Percentiles rank a stretch among this genome's conserved stretches.
phyloP scores from a whole-genome alignment of 1,284 basidiomycete genomes.

The Papiliotrema terrestris region DNA sequence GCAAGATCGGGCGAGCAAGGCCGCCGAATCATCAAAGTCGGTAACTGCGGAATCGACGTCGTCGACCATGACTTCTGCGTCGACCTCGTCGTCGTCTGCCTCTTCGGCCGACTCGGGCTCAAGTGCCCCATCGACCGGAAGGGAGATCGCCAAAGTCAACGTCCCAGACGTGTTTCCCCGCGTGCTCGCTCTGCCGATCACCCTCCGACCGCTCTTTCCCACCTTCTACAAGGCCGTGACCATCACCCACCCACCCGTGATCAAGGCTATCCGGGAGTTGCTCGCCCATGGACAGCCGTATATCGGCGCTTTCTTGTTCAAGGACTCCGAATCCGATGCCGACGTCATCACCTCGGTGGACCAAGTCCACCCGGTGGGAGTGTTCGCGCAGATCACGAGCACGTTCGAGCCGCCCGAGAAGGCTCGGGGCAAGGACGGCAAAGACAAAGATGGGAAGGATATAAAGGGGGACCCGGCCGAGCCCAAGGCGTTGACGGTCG shows the following conservation, averaged over 20 bases:
- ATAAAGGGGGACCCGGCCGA: slow-evolving; percentile 41
- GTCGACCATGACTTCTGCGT: slow-evolving; percentile 12
- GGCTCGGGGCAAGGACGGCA: slow-evolving; percentile 49
- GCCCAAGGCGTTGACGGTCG: slow-evolving; percentile 65
- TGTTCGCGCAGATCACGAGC: slow-evolving; percentile 96
- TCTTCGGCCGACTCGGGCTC: slow-evolving; percentile 1
- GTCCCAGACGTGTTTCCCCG: slow-evolving; percentile 88
- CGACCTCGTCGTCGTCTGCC: slow-evolving; percentile 9
- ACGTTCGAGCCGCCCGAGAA: slow-evolving; percentile 65
- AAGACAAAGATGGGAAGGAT: slow-evolving; percentile 54
- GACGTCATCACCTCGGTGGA: slow-evolving; percentile 87
- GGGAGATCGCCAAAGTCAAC: slow-evolving; percentile 62
- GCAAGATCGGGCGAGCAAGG: slow-evolving; percentile 18
- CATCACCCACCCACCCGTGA: slow-evolving; percentile 82
- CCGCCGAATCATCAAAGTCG: slow-evolving; percentile 15
- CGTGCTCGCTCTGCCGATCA: slow-evolving; percentile 92
- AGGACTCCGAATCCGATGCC: slow-evolving; percentile 88
- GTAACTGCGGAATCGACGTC: slow-evolving; percentile 7
- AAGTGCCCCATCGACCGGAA: slow-evolving; percentile 13
- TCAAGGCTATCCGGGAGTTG: slow-evolving; percentile 93
- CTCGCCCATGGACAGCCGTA: slow-evolving; percentile 96
- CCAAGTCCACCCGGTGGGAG: slow-evolving; percentile 89
- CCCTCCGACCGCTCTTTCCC: slow-evolving; percentile 91
- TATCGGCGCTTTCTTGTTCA: slow-evolving; percentile 94
- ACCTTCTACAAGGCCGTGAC: slow-evolving; percentile 98